Conservation (phyloP, 2,329 filamentous ascomycete genomes). For the Aureobasidium musti region DNA sequence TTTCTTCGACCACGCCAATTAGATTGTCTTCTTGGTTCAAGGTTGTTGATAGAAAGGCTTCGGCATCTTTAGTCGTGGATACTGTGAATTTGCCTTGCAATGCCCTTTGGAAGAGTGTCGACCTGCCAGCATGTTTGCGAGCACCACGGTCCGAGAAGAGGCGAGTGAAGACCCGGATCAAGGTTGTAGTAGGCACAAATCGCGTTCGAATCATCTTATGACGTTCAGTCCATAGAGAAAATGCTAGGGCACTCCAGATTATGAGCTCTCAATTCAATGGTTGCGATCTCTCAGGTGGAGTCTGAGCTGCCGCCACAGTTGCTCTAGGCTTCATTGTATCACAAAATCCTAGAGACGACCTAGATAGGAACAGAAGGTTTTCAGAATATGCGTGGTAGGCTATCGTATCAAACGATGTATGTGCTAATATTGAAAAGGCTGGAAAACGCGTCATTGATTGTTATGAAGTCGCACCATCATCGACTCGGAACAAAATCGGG, state of each 20-base stretch:
- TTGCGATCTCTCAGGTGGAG: neutral
- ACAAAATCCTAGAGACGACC: neutral
- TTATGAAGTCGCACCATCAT: slow-evolving; percentile 4
- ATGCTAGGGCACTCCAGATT: neutral
- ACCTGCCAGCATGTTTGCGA: neutral
- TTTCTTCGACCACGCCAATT: slow-evolving; percentile 7
- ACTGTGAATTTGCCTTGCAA: neutral
- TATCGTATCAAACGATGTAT: neutral
- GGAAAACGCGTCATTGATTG: slow-evolving; percentile 12
- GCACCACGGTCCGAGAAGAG: neutral
- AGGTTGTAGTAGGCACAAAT: neutral
- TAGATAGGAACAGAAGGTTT: neutral
- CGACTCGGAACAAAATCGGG: neutral
- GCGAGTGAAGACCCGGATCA: neutral
- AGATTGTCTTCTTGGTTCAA: neutral
- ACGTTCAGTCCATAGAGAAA: neutral
- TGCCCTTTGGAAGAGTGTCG: neutral
- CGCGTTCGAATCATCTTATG: slow-evolving; percentile 2
- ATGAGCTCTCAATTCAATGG: neutral
- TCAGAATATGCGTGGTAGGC: neutral
- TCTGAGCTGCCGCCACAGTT: slow-evolving; percentile 10
- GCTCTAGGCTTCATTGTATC: slow-evolving; percentile 2
- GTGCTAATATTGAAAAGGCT: neutral
- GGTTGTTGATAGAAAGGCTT: neutral
- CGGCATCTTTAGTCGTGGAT: neutral